Evolutionary conservation across 345 rosid genomes (phyloP).

Genomic region (Melaleuca alternifolia): DNA sequence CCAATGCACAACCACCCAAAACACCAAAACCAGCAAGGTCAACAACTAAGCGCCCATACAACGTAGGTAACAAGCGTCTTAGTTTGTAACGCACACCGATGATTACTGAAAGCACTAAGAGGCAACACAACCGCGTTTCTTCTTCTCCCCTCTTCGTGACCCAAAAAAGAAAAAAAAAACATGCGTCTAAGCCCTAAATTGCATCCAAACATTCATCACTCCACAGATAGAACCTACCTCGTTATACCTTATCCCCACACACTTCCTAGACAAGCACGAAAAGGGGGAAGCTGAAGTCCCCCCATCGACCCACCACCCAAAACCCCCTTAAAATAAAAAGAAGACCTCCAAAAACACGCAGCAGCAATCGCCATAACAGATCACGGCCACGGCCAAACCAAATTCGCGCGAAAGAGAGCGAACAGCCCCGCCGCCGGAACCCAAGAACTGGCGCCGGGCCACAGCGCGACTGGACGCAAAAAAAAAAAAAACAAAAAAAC

Average conservation of each 20-base stretch:
- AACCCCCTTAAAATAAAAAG: neutral
- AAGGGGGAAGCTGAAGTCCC: neutral
- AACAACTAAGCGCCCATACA: neutral
- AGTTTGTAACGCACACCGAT: neutral
- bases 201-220: neutral
- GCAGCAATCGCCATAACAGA: neutral
- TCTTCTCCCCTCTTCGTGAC: neutral
- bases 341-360: neutral
- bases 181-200: neutral
- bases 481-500: too few species aligned
- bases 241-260: rapidly evolving
- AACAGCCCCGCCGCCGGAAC: neutral
- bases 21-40: neutral
- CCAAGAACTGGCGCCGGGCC: too few species aligned
- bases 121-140: neutral
- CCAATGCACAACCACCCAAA: neutral
- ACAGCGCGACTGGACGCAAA: too few species aligned
- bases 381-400: neutral
- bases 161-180: neutral
- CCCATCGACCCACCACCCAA: neutral
- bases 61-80: neutral
- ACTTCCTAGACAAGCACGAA: neutral
- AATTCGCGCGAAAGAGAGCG: neutral
- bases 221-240: neutral
- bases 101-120: neutral